Evolutionary conservation across 2,329 filamentous ascomycete species (phyloP), one percentile per base, ranked within the genome.

Genomic region (Fusarium coffeatum): DNA sequence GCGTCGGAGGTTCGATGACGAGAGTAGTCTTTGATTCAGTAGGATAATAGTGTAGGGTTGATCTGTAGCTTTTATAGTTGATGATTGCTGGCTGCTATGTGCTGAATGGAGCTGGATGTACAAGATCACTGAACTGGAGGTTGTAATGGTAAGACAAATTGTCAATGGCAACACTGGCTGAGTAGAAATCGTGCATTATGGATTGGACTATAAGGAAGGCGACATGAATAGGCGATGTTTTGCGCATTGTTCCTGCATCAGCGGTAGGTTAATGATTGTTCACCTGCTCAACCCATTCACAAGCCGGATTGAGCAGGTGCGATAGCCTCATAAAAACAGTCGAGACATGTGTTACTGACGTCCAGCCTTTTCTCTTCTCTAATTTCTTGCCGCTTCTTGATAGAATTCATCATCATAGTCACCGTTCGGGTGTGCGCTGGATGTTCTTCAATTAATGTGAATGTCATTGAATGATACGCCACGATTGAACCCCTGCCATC

Each of bases 371-470:
- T 32, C 30, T 32, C 10, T 37, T 37, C 9, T n/a, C 6, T n/a
- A 37, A n/a, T n/a, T 11, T n/a, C 34, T 37, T 37, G 3, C 10
- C 6, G 18, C 10, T 37, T n/a, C 18, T 7, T 6, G 4, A 4
- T n/a, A 1, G 0, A 3, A 3, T 0, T 37, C 18, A 4, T n/a
- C 34, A 37, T 37, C n/a, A n/a, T 37, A 37, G 6, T n/a, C 10
- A n/a, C 11, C 18, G 1, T 37, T 37, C 18, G 1, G 34, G 18
- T n/a, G 3, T 18, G 16, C 32, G 32, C 2, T 34, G 8, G 5
- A 34, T 16, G 41, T 10, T 43, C 20, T 22, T 22, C 20, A 43
- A 43, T 23, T 43, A 10, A 43, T 23, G 20, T 18, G 8, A 43
- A 22, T 22, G 6, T 16, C 8, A 16, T 22, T 22, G 5, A 43